Evolutionary conservation across 83 land plant genomes (phyloP).

Genomic region (Picea engelmannii): DNA sequence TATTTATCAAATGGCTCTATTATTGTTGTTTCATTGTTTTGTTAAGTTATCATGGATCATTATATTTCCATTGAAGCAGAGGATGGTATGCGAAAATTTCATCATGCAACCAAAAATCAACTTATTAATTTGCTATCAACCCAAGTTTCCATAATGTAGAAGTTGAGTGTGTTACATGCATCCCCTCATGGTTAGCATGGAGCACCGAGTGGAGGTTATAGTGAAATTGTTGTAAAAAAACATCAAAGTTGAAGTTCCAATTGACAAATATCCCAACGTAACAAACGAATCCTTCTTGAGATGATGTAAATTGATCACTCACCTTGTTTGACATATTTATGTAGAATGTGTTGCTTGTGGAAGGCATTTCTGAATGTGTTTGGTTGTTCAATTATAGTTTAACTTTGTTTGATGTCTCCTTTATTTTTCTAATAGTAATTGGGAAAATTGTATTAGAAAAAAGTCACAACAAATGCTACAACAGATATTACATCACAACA

Average conservation of each 20-base stretch:
- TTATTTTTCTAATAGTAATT: background rate
- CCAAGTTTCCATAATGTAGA: constrained; percentile 28
- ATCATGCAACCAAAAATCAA: background rate
- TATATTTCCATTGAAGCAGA: background rate
- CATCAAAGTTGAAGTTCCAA: constrained; percentile 90
- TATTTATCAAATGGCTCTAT: background rate
- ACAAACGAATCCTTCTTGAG: background rate
- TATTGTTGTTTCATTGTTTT: too few relatives aligned
- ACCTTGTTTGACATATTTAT: background rate
- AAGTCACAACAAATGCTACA: too few relatives aligned
- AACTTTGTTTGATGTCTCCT: constrained; percentile 97
- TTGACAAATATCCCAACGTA: constrained; percentile 81
- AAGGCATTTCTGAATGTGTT: background rate
- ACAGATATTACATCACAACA: too few relatives aligned
- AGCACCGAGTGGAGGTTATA: constrained; percentile 52
- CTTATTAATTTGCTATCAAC: background rate
- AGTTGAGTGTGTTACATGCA: constrained; percentile 39
- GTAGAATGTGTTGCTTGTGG: too few relatives aligned
- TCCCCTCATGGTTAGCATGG: constrained; percentile 64
- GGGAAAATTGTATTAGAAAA: too few relatives aligned
- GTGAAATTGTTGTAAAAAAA: constrained; percentile 81
- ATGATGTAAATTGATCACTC: background rate
- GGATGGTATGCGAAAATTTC: background rate
- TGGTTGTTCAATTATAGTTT: constrained; percentile 54
- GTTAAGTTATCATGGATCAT: background rate